A percentile compares a stretch with the other conserved stretches of the same genome.
These are phyloP conservation scores for Schwanniomyces occidentalis DNA, from an alignment of 805 yeast species.

Conservation along the genomic window DNA sequence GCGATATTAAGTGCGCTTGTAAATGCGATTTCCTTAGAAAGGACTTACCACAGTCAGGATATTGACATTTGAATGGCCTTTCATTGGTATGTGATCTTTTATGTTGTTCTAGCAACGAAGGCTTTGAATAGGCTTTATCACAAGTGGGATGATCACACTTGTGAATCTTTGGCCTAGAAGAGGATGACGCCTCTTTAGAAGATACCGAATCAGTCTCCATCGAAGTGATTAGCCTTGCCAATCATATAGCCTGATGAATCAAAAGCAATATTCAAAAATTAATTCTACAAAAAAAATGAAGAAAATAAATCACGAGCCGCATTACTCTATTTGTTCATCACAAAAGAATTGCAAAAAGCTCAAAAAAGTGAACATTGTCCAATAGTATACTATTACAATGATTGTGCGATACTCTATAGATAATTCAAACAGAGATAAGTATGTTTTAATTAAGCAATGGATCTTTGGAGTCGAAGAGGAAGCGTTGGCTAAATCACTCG, in stretches of 20 bases:
- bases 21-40: conserved; percentile 81
- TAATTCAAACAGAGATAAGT: too few species aligned
- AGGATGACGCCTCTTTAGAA: conserved; percentile 19
- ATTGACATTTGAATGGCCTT: conserved; percentile 69
- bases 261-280: too few species aligned
- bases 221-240: conserved; percentile 9
- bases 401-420: too few species aligned
- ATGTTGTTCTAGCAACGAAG: conserved; percentile 83
- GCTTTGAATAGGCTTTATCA: conserved; percentile 73
- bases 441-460: too few species aligned
- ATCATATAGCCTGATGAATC: too few species aligned
- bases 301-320: conserved; percentile 3
- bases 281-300: neutral
- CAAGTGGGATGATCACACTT: conserved; percentile 68
- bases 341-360: too few species aligned
- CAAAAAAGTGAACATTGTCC: too few species aligned
- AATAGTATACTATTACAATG: too few species aligned
- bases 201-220: conserved; percentile 14
- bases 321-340: too few species aligned
- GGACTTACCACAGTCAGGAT: conserved; percentile 55
- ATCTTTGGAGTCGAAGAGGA: too few species aligned
- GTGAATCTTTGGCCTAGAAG: conserved; percentile 57
- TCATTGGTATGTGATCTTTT: conserved; percentile 75
- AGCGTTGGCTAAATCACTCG: too few species aligned
- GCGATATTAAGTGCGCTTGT: conserved; percentile 71